Evolutionary conservation across 768 basidiomycete genomes (phyloP).

Genomic region (Mrakia frigida): DNA sequence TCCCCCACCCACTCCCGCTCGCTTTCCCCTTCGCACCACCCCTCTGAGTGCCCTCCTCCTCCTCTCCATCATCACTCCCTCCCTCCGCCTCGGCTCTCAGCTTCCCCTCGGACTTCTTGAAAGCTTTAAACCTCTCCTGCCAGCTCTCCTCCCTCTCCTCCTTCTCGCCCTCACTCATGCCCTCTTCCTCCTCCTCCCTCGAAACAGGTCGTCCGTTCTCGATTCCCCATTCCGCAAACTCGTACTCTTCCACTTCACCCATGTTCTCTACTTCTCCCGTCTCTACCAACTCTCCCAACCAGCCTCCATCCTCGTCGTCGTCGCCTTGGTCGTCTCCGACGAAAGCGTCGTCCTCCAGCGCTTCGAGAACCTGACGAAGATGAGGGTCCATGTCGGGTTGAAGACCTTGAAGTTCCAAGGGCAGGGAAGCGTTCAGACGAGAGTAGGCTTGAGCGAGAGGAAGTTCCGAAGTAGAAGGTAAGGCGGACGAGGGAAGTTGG

Average conservation of each 20-base stretch:
- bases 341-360: constrained; percentile 92
- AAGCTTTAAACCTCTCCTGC: constrained; percentile 74
- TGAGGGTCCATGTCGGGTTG: constrained; percentile 96
- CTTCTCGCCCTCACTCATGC: constrained; percentile 38
- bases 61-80: constrained; percentile 38
- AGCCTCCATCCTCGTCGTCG: constrained; percentile 57
- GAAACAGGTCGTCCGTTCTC: constrained; percentile 40
- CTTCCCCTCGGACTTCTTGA: constrained; percentile 53
- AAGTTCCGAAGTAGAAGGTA: constrained; percentile 69
- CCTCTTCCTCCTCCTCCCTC: constrained; percentile 19
- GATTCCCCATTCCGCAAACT: constrained; percentile 58
- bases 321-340: constrained; percentile 45
- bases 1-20: constrained; percentile 40
- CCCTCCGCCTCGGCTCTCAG: constrained; percentile 42
- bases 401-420: constrained; percentile 76
- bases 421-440: constrained; percentile 63
- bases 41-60: constrained; percentile 45
- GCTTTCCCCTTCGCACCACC: not conserved
- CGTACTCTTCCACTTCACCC: constrained; percentile 37
- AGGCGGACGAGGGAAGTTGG: constrained; percentile 54
- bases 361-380: constrained; percentile 84
- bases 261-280: constrained; percentile 32
- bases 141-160: constrained; percentile 48
- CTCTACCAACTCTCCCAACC: constrained; percentile 40
- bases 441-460: constrained; percentile 48